These are phyloP conservation scores for Angomonas ambiguus DNA, from an alignment of 208 protist species.

Conservation along the genomic window DNA sequence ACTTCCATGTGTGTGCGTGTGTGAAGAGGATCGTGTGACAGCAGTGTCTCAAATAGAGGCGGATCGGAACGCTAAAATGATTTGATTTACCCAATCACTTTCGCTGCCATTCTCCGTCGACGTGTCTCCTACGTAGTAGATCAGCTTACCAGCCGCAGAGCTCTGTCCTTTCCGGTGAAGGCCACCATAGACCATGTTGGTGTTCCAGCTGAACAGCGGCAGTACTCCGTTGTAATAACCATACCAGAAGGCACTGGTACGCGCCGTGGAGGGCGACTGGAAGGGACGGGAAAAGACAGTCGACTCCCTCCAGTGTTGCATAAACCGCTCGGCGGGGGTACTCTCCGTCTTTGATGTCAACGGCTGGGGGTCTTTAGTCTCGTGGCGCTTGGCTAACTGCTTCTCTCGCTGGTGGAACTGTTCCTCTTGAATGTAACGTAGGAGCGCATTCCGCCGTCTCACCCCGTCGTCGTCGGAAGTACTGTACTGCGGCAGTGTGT, in stretches of 20 bases:
- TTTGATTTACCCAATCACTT: too few relatives aligned
- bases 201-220: not conserved
- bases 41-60: too few relatives aligned
- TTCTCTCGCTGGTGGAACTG: too few relatives aligned
- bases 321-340: not conserved
- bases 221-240: too few relatives aligned
- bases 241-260: too few relatives aligned
- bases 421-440: constrained; percentile 24
- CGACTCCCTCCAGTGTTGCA: not conserved
- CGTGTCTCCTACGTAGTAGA: constrained; percentile 54
- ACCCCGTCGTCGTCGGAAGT: constrained; percentile 28
- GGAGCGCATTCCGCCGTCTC: constrained; percentile 30
- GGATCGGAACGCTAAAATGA: too few relatives aligned
- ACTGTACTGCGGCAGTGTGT: constrained; percentile 34
- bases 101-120: constrained; percentile 31
- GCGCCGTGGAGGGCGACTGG: too few relatives aligned
- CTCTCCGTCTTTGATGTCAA: not conserved
- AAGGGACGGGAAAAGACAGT: too few relatives aligned
- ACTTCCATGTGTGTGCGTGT: too few relatives aligned
- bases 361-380: not conserved
- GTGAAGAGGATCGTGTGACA: too few relatives aligned
- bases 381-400: too few relatives aligned
- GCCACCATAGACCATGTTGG: not conserved
- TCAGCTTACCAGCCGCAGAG: not conserved
- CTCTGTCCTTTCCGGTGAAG: not conserved